phyloP scores from a whole-genome alignment of 306 rosid genomes.

The Casuarina glauca region DNA sequence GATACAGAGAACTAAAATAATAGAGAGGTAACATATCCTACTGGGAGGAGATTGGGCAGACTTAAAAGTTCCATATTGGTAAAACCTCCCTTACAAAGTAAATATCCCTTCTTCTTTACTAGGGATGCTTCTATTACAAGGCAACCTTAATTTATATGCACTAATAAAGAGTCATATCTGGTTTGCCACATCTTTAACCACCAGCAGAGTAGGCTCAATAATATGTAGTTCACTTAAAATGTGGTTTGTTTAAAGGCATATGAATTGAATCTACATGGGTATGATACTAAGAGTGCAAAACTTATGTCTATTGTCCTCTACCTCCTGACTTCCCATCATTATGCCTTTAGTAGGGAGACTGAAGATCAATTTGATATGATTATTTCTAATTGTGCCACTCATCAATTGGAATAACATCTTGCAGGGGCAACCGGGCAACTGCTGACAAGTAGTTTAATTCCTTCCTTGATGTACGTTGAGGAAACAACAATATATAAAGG shows the following conservation, averaged over 20 bases:
- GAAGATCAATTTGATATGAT: not conserved
- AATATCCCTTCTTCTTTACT: not conserved
- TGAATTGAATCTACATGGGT: too few relatives aligned
- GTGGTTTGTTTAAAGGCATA: too few relatives aligned
- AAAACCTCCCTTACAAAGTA: slow-evolving; percentile 4
- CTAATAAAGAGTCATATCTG: not conserved
- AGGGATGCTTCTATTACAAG: not conserved
- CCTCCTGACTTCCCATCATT: too few relatives aligned
- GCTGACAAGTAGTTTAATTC: not conserved
- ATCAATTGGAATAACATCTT: not conserved
- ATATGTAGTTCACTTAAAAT: too few relatives aligned
- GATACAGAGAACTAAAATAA: slow-evolving; percentile 7
- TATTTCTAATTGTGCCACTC: not conserved
- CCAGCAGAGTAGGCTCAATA: too few relatives aligned
- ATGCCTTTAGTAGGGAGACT: not conserved
- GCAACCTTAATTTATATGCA: not conserved
- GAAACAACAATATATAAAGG: not conserved
- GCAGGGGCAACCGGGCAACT: not conserved
- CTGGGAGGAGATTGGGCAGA: slow-evolving; percentile 6
- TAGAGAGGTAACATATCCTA: not conserved
- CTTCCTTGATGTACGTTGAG: not conserved
- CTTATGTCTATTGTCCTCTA: too few relatives aligned
- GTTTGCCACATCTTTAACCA: too few relatives aligned
- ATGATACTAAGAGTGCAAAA: too few relatives aligned
- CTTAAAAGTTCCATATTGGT: slow-evolving; percentile 17